Evolutionary conservation across 495 filamentous ascomycete genomes (phyloP), one percentile per base, ranked within the genome.

Genomic region (Penicillium ucsense): DNA sequence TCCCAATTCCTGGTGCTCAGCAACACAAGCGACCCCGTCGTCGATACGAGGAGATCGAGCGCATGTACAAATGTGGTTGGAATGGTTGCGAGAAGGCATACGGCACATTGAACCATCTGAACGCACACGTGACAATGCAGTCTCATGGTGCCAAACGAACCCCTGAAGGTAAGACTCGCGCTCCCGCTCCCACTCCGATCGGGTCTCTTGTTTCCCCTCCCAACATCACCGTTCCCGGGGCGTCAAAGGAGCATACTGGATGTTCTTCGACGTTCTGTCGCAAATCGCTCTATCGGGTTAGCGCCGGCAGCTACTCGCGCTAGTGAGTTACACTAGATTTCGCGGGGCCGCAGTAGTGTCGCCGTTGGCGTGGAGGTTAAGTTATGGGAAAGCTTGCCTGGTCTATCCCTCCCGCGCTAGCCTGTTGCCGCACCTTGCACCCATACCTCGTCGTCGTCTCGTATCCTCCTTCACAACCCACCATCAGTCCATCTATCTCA

Each of bases 21-120:
- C 92, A 98, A 64, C 90, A 97, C 66, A 98, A 98, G 75, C 82
- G 92, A 40, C 92, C 92, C 20, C 82, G 92, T 54, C 80, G 92
- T 52, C 81, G 92, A 32, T 98, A 95, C 58, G 92, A 98, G 70
- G 92, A 98, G 65, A 98, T 98, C 60, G 92, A 98, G 74, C 84
- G 92, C 49, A 98, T 98, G 92, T 98, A 98, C 72, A 96, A 95
- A 67, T 98, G 92, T 68, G 92, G 92, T 7, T 96, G 89, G 87
- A 87, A 95, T 50, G 90, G 90, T 4, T 98, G 92, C 63, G 92
- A 97, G 62, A 97, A 97, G 68, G 91, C 91, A 8, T 97, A 97
- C 58, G 91, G 91, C 47, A 97, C 91, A 28, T 70, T 97, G 47
- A 97, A 97, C 63, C 91, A 97, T 63, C 65, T 97, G 56, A 97